Percentiles rank a stretch among this genome's conserved stretches.
phyloP scores from a whole-genome alignment of 306 rosid species.

The Rosa rugosa region DNA sequence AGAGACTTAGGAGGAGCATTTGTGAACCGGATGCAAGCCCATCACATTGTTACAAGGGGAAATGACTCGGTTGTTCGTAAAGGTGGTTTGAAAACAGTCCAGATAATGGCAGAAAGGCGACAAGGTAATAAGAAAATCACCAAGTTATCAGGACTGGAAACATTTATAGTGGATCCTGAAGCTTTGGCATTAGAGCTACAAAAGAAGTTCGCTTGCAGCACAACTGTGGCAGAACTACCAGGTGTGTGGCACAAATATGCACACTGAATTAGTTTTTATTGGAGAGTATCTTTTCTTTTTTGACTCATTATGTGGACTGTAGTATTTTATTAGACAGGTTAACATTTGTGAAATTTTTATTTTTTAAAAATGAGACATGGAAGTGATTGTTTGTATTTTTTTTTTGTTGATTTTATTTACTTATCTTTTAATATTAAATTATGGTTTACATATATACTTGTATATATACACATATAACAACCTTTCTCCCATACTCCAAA shows the following conservation, averaged over 20 bases:
- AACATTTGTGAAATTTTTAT: too few relatives aligned
- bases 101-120: conserved; percentile 82
- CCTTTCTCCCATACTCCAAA: background rate
- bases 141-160: conserved; percentile 78
- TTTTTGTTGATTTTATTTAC: background rate
- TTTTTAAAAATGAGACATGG: too few relatives aligned
- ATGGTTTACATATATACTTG: background rate
- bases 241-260: conserved; percentile 39
- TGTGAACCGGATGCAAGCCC: conserved; percentile 83
- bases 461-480: too few relatives aligned
- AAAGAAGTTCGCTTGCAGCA: conserved; percentile 96
- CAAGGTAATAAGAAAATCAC: conserved; percentile 96
- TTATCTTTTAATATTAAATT: background rate
- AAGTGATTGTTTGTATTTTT: too few relatives aligned
- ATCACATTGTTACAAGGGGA: conserved; percentile 84
- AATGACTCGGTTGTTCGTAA: conserved; percentile 80
- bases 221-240: conserved; percentile 79
- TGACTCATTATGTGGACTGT: background rate
- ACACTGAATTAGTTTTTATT: background rate
- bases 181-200: conserved; percentile 89
- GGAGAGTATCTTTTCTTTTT: background rate
- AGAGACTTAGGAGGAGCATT: conserved; percentile 71
- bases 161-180: conserved; percentile 81
- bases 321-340: background rate
- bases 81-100: conserved; percentile 81